Conservation (phyloP, 164 flowering plant genomes). For the Santalum album region DNA sequence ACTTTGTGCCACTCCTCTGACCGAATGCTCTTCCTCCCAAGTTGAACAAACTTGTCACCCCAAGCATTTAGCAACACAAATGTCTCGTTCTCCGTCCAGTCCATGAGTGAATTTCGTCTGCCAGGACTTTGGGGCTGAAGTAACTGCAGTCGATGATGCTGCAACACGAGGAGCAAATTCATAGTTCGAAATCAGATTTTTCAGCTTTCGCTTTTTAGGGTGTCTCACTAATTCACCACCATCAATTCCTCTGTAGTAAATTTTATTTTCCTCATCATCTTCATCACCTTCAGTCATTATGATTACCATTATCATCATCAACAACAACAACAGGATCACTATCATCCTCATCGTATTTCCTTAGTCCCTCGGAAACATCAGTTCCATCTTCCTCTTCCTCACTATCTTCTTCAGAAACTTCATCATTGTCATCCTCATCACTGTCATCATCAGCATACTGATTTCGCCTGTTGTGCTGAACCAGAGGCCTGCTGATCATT, state of each 20-base stretch:
- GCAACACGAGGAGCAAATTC: slow-evolving; percentile 37
- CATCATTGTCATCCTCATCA: neutral
- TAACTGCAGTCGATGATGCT: slow-evolving; percentile 15
- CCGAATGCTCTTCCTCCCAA: slow-evolving; percentile 3
- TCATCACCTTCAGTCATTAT: slow-evolving; percentile 9
- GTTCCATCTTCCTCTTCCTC: slow-evolving; percentile 19
- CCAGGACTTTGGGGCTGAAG: slow-evolving; percentile 17
- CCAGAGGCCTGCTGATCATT: slow-evolving; percentile 24
- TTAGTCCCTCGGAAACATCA: slow-evolving; percentile 2
- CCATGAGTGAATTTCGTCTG: neutral
- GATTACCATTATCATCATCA: slow-evolving; percentile 16
- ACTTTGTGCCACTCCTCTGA: slow-evolving; percentile 2
- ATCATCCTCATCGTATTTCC: slow-evolving; percentile 23
- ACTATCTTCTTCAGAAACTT: slow-evolving; percentile 6
- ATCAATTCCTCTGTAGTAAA: slow-evolving; percentile 3
- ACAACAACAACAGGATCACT: slow-evolving; percentile 21
- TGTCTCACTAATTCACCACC: slow-evolving; percentile 7
- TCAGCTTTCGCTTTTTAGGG: slow-evolving; percentile 18
- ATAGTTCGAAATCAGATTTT: slow-evolving; percentile 28
- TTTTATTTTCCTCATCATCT: slow-evolving; percentile 9
- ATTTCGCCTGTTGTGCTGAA: slow-evolving; percentile 17
- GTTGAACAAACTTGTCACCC: neutral
- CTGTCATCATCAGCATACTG: slow-evolving; percentile 12
- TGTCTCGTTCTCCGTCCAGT: neutral
- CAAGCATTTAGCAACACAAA: neutral